Percentiles rank a stretch among this genome's conserved stretches.
These are phyloP conservation scores for Bacidia gigantensis DNA, from an alignment of 495 filamentous ascomycete species.

Conservation along the genomic window DNA sequence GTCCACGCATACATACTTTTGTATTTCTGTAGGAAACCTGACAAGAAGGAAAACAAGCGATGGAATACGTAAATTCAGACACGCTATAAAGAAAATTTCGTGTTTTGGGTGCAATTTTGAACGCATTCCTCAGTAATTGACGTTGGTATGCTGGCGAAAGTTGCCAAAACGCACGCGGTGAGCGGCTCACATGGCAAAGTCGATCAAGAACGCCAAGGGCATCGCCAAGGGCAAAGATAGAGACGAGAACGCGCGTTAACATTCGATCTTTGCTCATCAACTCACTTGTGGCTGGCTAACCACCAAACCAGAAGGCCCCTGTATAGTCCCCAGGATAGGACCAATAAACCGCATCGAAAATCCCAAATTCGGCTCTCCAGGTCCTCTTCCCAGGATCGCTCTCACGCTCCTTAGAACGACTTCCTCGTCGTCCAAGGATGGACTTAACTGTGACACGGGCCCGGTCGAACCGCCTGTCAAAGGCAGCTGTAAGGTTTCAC, in stretches of 20 bases:
- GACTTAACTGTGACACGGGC: neutral
- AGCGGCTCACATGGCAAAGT: neutral
- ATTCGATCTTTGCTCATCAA: no score
- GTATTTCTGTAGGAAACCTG: neutral
- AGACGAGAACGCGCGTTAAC: neutral
- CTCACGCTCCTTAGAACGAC: constrained; percentile 15
- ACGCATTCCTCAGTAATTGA: neutral
- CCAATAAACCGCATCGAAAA: neutral
- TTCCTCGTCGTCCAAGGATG: neutral
- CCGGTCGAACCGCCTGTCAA: neutral
- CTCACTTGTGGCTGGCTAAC: no score
- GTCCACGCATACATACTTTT: neutral
- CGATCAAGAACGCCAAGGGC: neutral
- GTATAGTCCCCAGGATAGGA: no score
- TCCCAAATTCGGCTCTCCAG: constrained; percentile 12
- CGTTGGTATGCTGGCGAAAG: neutral
- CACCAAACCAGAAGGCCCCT: no score
- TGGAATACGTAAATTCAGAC: neutral
- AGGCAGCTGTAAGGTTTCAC: constrained; percentile 6
- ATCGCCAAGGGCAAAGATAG: neutral
- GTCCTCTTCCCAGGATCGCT: constrained; percentile 24
- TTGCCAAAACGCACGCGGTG: neutral
- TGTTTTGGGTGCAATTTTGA: no score
- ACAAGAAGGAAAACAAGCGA: neutral
- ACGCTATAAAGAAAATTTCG: no score